A percentile compares a stretch with the other conserved stretches of the same genome.
These are phyloP conservation scores for Microbotryomycetes sp. DNA, from an alignment of 1,284 basidiomycete genomes.

Conservation along the genomic window DNA sequence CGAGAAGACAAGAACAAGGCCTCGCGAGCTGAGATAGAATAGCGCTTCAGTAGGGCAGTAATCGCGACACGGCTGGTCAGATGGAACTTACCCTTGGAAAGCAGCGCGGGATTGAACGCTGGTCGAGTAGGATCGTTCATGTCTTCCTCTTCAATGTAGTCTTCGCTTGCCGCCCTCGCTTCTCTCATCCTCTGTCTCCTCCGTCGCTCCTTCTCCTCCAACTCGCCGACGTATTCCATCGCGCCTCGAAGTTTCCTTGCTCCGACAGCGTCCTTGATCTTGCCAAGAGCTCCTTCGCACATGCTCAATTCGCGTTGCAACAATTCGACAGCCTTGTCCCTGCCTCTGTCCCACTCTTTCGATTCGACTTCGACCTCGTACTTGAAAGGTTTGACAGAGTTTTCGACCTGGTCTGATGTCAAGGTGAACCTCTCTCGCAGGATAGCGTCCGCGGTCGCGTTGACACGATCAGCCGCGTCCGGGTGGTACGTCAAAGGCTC, in stretches of 20 bases:
- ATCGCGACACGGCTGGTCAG: too few species aligned
- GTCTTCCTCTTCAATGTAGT: constrained; percentile 43
- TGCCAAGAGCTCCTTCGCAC: constrained; percentile 78
- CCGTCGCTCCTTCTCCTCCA: constrained; percentile 76
- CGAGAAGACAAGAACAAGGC: constrained; percentile 81
- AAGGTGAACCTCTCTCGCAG: constrained; percentile 83
- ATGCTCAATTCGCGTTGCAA: constrained; percentile 75
- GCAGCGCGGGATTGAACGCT: constrained; percentile 76
- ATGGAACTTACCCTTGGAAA: constrained; percentile 66
- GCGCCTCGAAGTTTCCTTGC: constrained; percentile 71
- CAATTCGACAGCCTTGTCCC: constrained; percentile 63
- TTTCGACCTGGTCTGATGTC: constrained; percentile 97
- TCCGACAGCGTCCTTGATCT: constrained; percentile 79
- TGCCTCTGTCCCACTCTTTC: constrained; percentile 82
- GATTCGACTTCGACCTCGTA: constrained; percentile 83
- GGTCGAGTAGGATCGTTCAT: constrained; percentile 46
- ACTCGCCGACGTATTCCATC: constrained; percentile 68
- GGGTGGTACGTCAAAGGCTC: constrained; percentile 93
- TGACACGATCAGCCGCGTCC: constrained; percentile 73
- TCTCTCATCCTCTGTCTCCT: constrained; percentile 47
- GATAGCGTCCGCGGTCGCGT: constrained; percentile 86
- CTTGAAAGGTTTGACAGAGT: constrained; percentile 99
- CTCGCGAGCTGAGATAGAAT: constrained; percentile 62
- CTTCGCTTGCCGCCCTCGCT: constrained; percentile 34
- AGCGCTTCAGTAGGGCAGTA: not conserved